Evolutionary conservation across 208 protist genomes (phyloP), one percentile per base, ranked within the genome.

Genomic region (Crithidia sp.): DNA sequence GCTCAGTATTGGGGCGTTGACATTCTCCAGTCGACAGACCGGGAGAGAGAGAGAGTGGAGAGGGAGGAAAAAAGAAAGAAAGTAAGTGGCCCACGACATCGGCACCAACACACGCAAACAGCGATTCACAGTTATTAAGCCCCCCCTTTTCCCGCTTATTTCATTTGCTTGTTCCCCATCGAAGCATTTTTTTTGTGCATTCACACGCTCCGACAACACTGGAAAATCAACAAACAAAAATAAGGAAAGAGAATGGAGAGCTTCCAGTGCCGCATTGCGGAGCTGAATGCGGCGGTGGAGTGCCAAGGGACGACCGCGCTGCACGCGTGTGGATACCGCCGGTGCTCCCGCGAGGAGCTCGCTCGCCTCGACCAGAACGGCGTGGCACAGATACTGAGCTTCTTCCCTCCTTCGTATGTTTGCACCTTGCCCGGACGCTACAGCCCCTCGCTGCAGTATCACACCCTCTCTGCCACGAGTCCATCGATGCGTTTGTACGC

Each of bases 361-460:
- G 64, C 64, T 5, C 53, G 9, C 7, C 64, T 69, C 47, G 3
- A 47, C 14, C 10, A 69, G 28, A 53, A 69, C 64, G 14, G 52
- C 40, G 39, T 50, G 12, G 64, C 64, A 2, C 64, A 69, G 17
- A 8, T 69, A 2, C 17, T 69, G 14, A 60, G 52, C 17, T 69
- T 41, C 64, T n/a, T 47, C 52, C 64, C 64, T 2, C 2, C 28
- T 5, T 43, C 64, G 2, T 69, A 40, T 47, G 17, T 69, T 7
- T n/a, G 44, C 28, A 69, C 64, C n/a, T 47, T 60, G 14, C 64
- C 64, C 9, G 64, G 64, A 5, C 64, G 49, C 0, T 69, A 60
- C 17, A 3, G 52, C 10, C 50, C 37, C 14, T 40, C 64, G 16
- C 55, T 69, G 2, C 36, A 28, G n/a, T 36, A 69, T 9, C 64